Base-by-base conservation (phyloP, 305 asterid species). In the Fraxinus greggii region DNA sequence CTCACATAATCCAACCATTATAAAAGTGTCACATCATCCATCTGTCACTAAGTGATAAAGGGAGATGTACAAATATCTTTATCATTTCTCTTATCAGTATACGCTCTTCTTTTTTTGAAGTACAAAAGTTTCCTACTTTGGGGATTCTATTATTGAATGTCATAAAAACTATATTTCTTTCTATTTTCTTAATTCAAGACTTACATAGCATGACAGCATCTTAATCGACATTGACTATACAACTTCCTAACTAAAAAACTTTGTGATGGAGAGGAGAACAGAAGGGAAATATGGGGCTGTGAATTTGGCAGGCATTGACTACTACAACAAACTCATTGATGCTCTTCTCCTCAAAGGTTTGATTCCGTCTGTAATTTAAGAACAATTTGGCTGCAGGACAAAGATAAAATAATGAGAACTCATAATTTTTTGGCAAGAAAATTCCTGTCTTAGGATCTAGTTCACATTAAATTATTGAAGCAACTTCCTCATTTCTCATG, bases 231-330 rank as follows among this genome's bases (percentile, higher is more conserved):
- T 59, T 21, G 69, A 59, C 29, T 0, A 3, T 29, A 29, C 9
- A 28, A 28, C 23, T 69, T 63, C 74, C 17, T 24, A 17, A 45
- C 48, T 5, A 6, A 29, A 63, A 48, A 45, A 24, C 9, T 26
- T 69, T 15, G 1, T 29, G 40, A 13, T 29, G 75, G 75, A 29
- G 13, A 69, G 51, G 54, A 42, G 13, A 69, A 69, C 76, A 78
- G 89, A 77, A 79, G 87, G 87, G 36, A 82, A 75, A 73, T 45
- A 79, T 8, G 80, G 85, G 48, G 48, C 78, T 61, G 51, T 85
- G 61, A 83, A 85, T 77, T 65, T 69, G 81, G 72, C 72, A 48
- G 86, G 90, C 38, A 81, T 87, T 59, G 36, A 79, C 72, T 81
- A 56, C 38, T 85, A 83, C 78, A 87, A 76, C 21, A 80, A 83